Conservation (phyloP, 169 alveolate species). For the Cryptosporidium baileyi region DNA sequence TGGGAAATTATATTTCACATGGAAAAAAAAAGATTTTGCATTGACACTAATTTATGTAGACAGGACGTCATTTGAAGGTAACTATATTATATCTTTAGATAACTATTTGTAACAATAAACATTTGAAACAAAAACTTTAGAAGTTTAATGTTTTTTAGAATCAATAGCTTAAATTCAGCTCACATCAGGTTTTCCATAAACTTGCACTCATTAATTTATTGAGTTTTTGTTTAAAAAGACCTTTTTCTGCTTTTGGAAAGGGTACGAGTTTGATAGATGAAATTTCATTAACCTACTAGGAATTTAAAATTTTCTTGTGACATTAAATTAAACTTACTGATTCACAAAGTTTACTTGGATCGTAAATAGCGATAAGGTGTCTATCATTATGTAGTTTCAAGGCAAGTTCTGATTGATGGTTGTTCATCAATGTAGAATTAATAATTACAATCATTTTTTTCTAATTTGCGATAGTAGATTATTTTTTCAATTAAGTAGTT, state of each 20-base stretch:
- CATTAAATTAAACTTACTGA: slow-evolving; percentile 50
- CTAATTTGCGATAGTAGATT: slow-evolving; percentile 4
- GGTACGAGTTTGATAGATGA: neutral
- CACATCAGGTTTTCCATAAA: too few species aligned
- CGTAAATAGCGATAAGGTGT: slow-evolving; percentile 40
- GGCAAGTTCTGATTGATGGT: slow-evolving; percentile 80
- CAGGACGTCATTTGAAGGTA: too few species aligned
- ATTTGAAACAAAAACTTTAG: too few species aligned
- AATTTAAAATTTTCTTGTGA: too few species aligned
- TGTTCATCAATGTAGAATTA: slow-evolving; percentile 78
- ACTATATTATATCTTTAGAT: too few species aligned
- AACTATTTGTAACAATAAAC: too few species aligned
- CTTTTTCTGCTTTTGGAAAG: slow-evolving; percentile 36
- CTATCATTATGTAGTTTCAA: slow-evolving; percentile 19
- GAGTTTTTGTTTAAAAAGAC: neutral
- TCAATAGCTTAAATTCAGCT: too few species aligned
- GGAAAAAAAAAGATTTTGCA: too few species aligned
- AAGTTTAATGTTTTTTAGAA: too few species aligned
- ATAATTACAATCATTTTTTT: slow-evolving; percentile 78
- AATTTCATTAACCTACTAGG: neutral
- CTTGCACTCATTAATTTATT: neutral
- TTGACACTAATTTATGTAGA: too few species aligned
- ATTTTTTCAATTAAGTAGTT: neutral
- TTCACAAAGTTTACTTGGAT: neutral
- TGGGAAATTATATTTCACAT: too few species aligned